Evolutionary conservation across 345 rosid genomes (phyloP).

Genomic region (Dovyalis caffra): DNA sequence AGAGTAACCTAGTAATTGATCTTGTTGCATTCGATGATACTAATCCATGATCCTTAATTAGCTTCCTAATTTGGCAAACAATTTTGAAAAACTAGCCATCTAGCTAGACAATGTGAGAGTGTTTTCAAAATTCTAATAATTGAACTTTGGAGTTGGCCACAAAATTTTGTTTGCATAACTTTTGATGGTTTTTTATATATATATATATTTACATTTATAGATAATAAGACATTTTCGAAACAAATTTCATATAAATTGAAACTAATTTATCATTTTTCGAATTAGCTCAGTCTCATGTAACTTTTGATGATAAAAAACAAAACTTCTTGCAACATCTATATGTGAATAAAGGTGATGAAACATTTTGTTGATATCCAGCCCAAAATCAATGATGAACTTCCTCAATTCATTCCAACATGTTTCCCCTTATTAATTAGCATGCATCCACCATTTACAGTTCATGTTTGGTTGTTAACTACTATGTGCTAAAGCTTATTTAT

Average conservation of each 20-base stretch:
- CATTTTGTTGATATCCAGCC: not conserved
- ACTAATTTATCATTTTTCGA: no score
- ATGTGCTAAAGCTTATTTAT: not conserved
- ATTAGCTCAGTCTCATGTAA: no score
- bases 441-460: not conserved
- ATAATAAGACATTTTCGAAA: no score
- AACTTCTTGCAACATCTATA: not conserved
- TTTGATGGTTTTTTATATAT: no score
- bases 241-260: no score
- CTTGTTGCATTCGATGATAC: not conserved
- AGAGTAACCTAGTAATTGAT: not conserved
- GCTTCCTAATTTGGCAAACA: not conserved
- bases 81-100: not conserved
- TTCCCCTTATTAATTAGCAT: not conserved
- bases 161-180: no score
- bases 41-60: no score
- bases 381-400: not conserved
- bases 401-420: slow-evolving; percentile 6
- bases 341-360: not conserved
- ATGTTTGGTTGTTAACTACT: not conserved
- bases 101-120: not conserved
- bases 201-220: no score
- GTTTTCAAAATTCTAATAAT: no score
- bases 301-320: not conserved
- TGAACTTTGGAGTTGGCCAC: no score